A percentile compares a stretch with the other conserved stretches of the same genome.
These are phyloP conservation scores for Grosmannia penicillata DNA, from an alignment of 2,329 filamentous ascomycete species.

Conservation along the genomic window DNA sequence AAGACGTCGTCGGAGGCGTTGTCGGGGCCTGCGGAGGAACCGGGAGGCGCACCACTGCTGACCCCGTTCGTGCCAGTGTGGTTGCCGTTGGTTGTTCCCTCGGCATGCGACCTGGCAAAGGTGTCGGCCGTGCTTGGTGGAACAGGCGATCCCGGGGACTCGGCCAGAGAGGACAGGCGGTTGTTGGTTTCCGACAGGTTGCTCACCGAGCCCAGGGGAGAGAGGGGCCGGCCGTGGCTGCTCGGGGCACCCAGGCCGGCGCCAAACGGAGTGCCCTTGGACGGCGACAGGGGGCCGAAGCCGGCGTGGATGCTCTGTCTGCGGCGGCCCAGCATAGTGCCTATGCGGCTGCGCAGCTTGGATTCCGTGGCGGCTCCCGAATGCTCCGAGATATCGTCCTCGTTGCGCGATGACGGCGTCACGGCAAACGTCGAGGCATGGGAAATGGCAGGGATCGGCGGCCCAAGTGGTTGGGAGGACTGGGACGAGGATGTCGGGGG, in stretches of 20 bases:
- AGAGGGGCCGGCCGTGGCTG: conserved; percentile 44
- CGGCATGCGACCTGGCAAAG: conserved; percentile 20
- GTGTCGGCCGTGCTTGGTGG: conserved; percentile 18
- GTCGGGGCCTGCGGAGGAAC: conserved; percentile 9
- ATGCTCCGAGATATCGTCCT: conserved; percentile 28
- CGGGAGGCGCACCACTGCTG: conserved; percentile 16
- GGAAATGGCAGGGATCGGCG: too few species aligned
- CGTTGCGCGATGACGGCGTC: conserved; percentile 7
- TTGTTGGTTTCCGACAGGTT: conserved; percentile 40
- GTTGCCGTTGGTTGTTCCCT: conserved; percentile 28
- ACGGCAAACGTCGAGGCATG: too few species aligned
- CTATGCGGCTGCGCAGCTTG: conserved; percentile 47
- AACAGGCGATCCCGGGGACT: conserved; percentile 32
- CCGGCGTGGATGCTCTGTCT: conserved; percentile 52
- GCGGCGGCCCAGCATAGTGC: conserved; percentile 52
- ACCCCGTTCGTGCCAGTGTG: conserved; percentile 27
- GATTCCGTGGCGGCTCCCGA: conserved; percentile 34
- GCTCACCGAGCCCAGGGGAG: conserved; percentile 42
- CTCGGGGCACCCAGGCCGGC: conserved; percentile 31
- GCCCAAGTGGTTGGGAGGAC: neutral
- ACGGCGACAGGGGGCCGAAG: conserved; percentile 40
- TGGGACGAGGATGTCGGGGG: neutral
- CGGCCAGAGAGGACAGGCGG: conserved; percentile 40
- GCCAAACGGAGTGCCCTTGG: conserved; percentile 42
- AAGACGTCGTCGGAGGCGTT: conserved; percentile 27